phyloP scores from a whole-genome alignment of 768 basidiomycete species.

The Termitomyces sp. region DNA sequence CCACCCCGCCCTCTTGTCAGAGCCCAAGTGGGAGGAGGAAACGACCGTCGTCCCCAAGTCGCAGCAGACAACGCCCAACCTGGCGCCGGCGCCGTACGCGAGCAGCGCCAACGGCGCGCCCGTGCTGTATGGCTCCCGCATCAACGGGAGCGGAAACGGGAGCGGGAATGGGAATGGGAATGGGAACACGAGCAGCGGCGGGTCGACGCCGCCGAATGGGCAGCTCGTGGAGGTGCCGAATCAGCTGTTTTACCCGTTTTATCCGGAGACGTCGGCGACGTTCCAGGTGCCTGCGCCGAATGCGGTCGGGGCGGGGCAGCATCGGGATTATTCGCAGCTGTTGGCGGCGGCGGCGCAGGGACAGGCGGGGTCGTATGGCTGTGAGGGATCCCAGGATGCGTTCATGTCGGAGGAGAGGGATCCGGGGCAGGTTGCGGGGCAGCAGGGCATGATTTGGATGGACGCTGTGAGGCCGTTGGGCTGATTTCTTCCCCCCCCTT shows the following conservation, averaged over 20 bases:
- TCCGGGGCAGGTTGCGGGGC: conserved; percentile 20
- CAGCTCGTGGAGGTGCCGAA: conserved; percentile 63
- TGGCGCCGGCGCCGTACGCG: conserved; percentile 27
- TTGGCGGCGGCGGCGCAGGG: conserved; percentile 56
- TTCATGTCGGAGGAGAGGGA: conserved; percentile 71
- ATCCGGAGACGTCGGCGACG: conserved; percentile 39
- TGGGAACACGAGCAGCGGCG: conserved; percentile 21
- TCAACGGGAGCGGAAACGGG: conserved; percentile 16
- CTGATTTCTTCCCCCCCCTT: neutral
- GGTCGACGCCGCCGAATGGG: conserved; percentile 33
- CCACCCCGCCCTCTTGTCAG: conserved; percentile 41
- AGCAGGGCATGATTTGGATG: conserved; percentile 32
- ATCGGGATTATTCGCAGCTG: conserved; percentile 45
- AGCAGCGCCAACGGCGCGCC: conserved; percentile 5
- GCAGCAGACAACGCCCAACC: conserved; percentile 37
- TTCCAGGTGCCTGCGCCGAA: conserved; percentile 7
- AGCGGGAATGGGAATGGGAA: conserved; percentile 20
- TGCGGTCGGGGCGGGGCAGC: conserved; percentile 10
- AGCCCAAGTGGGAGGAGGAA: conserved; percentile 52
- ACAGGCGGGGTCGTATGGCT: conserved; percentile 49
- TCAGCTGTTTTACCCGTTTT: conserved; percentile 75
- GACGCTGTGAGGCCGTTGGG: conserved; percentile 31
- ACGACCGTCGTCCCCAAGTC: conserved; percentile 30
- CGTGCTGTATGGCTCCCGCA: conserved; percentile 27
- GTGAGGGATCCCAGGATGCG: conserved; percentile 51